These are phyloP conservation scores for Cercospora sp. DNA, from an alignment of 2,329 filamentous ascomycete species.

Conservation along the genomic window DNA sequence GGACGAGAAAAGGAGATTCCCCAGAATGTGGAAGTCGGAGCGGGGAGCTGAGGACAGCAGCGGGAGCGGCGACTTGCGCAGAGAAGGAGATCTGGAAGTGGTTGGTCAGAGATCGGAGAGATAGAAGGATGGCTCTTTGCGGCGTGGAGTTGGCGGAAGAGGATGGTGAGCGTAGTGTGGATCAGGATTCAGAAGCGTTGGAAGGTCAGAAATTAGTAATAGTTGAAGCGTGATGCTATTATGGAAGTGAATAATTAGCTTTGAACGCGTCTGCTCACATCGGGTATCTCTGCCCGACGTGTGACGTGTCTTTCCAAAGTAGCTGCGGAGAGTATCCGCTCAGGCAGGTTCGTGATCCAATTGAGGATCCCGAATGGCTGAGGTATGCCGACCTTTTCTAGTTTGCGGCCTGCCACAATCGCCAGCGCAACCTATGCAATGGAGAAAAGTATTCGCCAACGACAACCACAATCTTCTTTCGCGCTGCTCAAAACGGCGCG, in stretches of 20 bases:
- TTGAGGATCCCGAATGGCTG: background rate
- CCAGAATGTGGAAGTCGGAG: background rate
- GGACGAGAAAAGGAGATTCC: background rate
- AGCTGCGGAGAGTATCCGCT: background rate
- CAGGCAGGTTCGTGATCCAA: background rate
- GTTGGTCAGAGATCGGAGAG: constrained; percentile 3
- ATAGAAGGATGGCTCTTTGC: constrained; percentile 5
- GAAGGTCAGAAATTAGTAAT: background rate
- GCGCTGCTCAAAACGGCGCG: constrained; percentile 2
- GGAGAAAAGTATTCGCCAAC: background rate
- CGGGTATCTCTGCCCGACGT: background rate
- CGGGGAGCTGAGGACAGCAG: background rate
- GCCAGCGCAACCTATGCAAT: background rate
- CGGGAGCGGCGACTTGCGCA: constrained; percentile 3
- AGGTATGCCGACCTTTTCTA: background rate
- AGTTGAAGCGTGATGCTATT: background rate
- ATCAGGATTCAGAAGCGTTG: background rate
- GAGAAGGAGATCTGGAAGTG: constrained; percentile 12
- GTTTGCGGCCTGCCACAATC: background rate
- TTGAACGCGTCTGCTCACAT: background rate
- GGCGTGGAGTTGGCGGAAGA: background rate
- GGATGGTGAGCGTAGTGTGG: background rate
- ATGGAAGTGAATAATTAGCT: background rate
- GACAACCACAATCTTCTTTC: background rate
- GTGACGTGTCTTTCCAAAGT: background rate